These are phyloP conservation scores for Tetrahymena borealis DNA, from an alignment of 73 alveolate genomes.

Conservation along the genomic window DNA sequence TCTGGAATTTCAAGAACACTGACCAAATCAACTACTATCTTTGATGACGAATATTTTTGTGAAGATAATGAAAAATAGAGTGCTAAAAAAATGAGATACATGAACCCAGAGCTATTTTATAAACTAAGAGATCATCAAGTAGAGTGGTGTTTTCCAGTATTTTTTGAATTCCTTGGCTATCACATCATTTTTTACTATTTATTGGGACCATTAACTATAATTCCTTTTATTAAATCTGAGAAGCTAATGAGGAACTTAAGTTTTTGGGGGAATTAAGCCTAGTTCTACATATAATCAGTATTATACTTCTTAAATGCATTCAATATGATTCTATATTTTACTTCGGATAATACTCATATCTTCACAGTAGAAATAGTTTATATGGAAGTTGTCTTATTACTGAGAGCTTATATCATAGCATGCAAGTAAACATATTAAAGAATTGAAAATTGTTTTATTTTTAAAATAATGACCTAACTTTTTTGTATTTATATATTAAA, in stretches of 20 bases:
- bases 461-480: too few species aligned
- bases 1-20: not conserved
- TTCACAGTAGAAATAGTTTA: not conserved
- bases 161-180: not conserved
- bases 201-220: not conserved
- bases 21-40: not conserved
- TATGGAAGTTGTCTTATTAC: not conserved
- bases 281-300: not conserved
- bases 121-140: not conserved
- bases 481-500: too few species aligned
- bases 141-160: not conserved
- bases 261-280: not conserved
- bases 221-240: not conserved
- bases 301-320: not conserved
- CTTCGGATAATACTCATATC: not conserved
- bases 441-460: too few species aligned
- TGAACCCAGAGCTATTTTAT: not conserved
- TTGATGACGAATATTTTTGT: not conserved
- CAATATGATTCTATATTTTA: not conserved
- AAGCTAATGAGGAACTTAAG: not conserved
- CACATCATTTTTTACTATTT: not conserved
- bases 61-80: not conserved
- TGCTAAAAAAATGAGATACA: not conserved
- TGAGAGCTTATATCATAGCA: not conserved
- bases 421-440: not conserved